Percentiles rank a stretch among this genome's conserved stretches.
These are phyloP conservation scores for Citrus glauca DNA, from an alignment of 345 rosid species.

Conservation along the genomic window DNA sequence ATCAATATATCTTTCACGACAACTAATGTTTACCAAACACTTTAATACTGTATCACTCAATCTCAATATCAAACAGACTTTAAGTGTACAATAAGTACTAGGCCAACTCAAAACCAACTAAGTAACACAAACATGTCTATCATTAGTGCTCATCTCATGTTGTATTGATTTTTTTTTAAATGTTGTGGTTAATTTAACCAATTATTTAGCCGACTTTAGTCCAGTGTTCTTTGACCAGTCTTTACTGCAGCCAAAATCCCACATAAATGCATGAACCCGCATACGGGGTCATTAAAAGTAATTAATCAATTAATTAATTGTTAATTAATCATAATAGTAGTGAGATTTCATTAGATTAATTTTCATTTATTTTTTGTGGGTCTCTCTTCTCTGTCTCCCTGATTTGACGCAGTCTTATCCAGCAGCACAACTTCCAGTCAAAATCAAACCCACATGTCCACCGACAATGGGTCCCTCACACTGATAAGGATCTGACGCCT, in stretches of 20 bases:
- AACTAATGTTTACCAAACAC: accelerated
- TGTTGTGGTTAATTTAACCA: too few relatives aligned
- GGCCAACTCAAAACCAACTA: too few relatives aligned
- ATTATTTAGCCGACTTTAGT: background rate
- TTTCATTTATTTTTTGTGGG: background rate
- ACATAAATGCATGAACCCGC: background rate
- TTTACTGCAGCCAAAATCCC: background rate
- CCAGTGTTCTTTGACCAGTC: background rate
- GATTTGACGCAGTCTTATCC: background rate
- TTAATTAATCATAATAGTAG: too few relatives aligned
- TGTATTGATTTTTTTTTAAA: too few relatives aligned
- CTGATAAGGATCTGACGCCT: background rate
- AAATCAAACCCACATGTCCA: background rate
- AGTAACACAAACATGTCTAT: too few relatives aligned
- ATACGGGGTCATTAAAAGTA: background rate
- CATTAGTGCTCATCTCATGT: too few relatives aligned
- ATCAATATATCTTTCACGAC: accelerated
- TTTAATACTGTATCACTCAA: accelerated
- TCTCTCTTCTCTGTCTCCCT: background rate
- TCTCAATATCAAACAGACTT: too few relatives aligned
- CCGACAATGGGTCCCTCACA: conserved; percentile 1
- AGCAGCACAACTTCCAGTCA: background rate
- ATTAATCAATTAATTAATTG: background rate
- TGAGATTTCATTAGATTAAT: too few relatives aligned
- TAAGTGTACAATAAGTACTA: too few relatives aligned